phyloP scores from a whole-genome alignment of 306 rosid genomes.

The Prunus dulcis region DNA sequence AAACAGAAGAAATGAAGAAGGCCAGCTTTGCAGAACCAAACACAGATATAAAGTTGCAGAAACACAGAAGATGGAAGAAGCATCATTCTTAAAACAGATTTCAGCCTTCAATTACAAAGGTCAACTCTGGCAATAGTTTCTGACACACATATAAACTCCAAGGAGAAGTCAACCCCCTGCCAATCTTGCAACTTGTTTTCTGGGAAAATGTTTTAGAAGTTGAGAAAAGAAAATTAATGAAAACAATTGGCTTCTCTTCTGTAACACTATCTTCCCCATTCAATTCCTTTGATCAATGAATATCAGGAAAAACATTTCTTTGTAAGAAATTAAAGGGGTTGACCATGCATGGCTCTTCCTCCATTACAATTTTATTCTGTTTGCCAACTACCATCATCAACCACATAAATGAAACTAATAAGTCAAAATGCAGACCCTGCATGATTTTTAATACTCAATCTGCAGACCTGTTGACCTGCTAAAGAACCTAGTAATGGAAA shows the following conservation, averaged over 20 bases:
- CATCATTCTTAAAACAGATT: background rate
- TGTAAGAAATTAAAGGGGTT: background rate
- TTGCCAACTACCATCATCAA: constrained; percentile 16
- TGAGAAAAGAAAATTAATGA: background rate
- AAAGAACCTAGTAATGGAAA: background rate
- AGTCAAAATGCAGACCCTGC: too few species aligned
- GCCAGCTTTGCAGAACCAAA: too few species aligned
- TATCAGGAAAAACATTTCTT: background rate
- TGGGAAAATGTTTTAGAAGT: too few species aligned
- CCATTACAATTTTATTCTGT: background rate
- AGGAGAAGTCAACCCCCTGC: constrained; percentile 5
- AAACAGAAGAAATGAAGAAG: too few species aligned
- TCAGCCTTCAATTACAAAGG: background rate
- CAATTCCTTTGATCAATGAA: background rate
- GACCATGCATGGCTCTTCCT: background rate
- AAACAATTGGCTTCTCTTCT: constrained; percentile 5
- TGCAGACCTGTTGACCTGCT: background rate
- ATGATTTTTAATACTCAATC: background rate
- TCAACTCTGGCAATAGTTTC: constrained; percentile 14
- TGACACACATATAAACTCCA: constrained; percentile 6
- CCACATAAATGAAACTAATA: background rate
- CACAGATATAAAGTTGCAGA: too few species aligned
- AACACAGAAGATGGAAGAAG: background rate
- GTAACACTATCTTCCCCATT: background rate
- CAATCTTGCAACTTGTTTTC: background rate